phyloP scores from a whole-genome alignment of 2,329 filamentous ascomycete species.

The Alternaria alternata region DNA sequence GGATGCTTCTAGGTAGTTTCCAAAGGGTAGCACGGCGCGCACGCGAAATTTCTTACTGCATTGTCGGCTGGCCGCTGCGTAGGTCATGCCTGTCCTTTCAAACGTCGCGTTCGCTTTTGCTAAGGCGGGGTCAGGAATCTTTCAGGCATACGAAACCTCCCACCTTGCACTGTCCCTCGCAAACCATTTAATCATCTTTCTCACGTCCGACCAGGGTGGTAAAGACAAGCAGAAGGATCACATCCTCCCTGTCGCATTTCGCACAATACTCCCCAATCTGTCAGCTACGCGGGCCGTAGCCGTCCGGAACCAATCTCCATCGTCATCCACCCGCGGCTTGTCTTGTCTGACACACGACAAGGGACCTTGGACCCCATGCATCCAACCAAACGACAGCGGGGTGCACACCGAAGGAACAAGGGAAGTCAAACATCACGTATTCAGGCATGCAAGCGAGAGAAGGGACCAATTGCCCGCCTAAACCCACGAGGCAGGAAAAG shows the following conservation, averaged over 20 bases:
- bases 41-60: slow-evolving; percentile 1
- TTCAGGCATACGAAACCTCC: slow-evolving; percentile 2
- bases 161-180: not conserved
- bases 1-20: slow-evolving; percentile 14
- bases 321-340: not conserved
- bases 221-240: slow-evolving; percentile 1
- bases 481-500: slow-evolving; percentile 27
- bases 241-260: not conserved
- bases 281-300: slow-evolving; percentile 17
- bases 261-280: slow-evolving; percentile 21
- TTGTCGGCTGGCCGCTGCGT: not conserved
- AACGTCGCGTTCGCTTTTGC: not conserved
- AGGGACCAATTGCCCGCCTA: slow-evolving; percentile 11
- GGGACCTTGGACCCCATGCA: not conserved
- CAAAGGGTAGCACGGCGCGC: slow-evolving; percentile 14
- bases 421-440: slow-evolving; percentile 10
- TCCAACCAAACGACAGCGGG: slow-evolving; percentile 21
- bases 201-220: not conserved
- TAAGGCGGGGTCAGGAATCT: not conserved
- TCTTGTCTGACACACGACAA: slow-evolving; percentile 20
- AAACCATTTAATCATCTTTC: slow-evolving; percentile 1
- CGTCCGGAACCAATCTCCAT: slow-evolving; percentile 9
- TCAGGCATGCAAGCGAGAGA: slow-evolving; percentile 9
- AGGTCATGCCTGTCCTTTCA: not conserved
- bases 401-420: slow-evolving; percentile 12